Base-by-base conservation (phyloP, 257 asterid species). In the Jaltomata sinuosa region DNA sequence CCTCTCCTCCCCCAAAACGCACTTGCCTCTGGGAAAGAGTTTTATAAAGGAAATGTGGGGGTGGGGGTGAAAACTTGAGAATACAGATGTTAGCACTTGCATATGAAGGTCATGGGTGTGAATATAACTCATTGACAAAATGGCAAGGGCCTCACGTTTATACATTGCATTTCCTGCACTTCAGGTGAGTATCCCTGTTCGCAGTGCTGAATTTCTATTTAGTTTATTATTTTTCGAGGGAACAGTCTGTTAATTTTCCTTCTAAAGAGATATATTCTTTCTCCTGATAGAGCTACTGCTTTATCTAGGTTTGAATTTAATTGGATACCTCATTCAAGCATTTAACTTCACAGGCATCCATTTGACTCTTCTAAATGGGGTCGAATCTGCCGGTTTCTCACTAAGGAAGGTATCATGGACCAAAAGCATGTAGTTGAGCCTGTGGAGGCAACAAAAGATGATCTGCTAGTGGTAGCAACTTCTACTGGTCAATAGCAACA, bases 281-380 rank as follows among this genome's bases (percentile, higher is more conserved):
- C 55, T 49, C 55, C 62, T 38, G 22, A 32, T 27, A 36, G 31
- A 34, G 16, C 81, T 14, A 8, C 15, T n/a, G 40, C 18, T 45
- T 29, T 31, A 22, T 21, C 29, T 25, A 25, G 47, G 78, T 79
- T 69, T 72, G 71, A 52, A 54, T 62, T 79, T 76, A 79, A 57
- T n/a, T 76, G 67, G 50, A 55, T 84, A 10, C 27, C 42, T 76
- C 27, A 76, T 76, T 47, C 42, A 27, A 49, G 27, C 15, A 76
- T 76, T 76, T 76, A 76, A 76, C 81, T 76, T 47, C 27, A 79
- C 91, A 94, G 99, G 95, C 99, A 96, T 81, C 99, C 99, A 78
- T 96, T 96, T 85, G 99, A 96, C 91, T 94, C 99, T 84, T 91
- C 98, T 32, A 96, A 96, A 91, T 96, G 98, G 98, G 98, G 99